Base-by-base conservation (phyloP, 257 asterid species). In the Paraleonurus japonicus region DNA sequence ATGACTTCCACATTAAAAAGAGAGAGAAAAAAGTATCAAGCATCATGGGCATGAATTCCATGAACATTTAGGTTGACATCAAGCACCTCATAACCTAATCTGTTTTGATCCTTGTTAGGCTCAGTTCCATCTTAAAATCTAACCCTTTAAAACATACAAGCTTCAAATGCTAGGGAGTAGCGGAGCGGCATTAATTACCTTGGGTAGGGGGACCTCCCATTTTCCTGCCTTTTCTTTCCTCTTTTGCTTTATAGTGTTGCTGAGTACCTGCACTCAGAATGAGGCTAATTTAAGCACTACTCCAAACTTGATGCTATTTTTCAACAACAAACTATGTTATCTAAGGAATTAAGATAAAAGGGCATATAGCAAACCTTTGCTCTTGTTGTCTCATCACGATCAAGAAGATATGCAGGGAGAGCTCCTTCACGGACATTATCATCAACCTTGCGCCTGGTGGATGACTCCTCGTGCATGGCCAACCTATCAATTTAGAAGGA, bases 161-260 rank as follows among this genome's bases (percentile, higher is more conserved):
- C 48, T 24, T 26, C 57, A 71, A 43, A 26, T 30, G 47, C 17
- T 58, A 60, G 4, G 23, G 47, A 80, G 13, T 37, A 75, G 33
- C 53, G 4, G 70, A 75, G 33, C 53, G 4, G 70, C 32, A 24
- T 9, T 16, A 58, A 69, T 16, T 81, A 94, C 99, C 98, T 95
- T 95, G 32, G 99, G 99, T 26, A 95, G 84, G 75, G 98, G 99
- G 67, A 95, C 99, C 65, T 91, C 98, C 99, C 99, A 95, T 81
- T 89, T 91, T 55, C 99, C 99, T 43, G 99, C 99, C 78, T 86
- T 95, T 78, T 91, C 98, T 77, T 94, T 94, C 79, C 96, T 84
- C 86, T 95, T 95, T 75, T 95, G 99, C 83, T 95, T 95, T 50
- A 95, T 83, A 16, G 98, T 89, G 77, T 95, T 91, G 92, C 98